These are phyloP conservation scores for Microdochium bolleyi DNA, from an alignment of 2,329 filamentous ascomycete species.

Conservation along the genomic window DNA sequence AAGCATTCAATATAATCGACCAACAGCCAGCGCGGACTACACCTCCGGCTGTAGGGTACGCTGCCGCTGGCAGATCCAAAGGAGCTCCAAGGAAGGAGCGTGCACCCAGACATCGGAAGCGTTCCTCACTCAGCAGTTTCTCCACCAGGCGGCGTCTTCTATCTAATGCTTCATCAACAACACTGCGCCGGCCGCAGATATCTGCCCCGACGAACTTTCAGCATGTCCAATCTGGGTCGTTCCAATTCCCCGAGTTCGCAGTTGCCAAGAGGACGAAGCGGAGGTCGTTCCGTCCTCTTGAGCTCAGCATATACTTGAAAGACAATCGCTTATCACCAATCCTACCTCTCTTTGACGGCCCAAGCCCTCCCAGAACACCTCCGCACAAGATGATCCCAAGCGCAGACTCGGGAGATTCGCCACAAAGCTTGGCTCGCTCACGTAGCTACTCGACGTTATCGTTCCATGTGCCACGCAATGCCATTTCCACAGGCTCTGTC, in stretches of 20 bases:
- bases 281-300: constrained; percentile 42
- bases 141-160: constrained; percentile 37
- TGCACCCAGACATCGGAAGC: constrained; percentile 26
- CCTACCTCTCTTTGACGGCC: constrained; percentile 39
- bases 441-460: constrained; percentile 44
- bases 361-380: constrained; percentile 23
- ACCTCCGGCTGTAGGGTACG: constrained; percentile 16
- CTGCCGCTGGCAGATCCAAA: constrained; percentile 6
- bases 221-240: constrained; percentile 38
- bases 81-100: constrained; percentile 20
- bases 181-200: constrained; percentile 46
- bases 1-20: constrained; percentile 16
- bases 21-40: constrained; percentile 21
- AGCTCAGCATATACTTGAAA: constrained; percentile 45
- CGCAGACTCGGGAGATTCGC: background rate
- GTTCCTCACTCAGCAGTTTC: constrained; percentile 31
- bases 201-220: constrained; percentile 53
- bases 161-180: constrained; percentile 26
- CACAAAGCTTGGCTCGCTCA: constrained; percentile 15
- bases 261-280: constrained; percentile 17
- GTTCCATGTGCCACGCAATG: constrained; percentile 46
- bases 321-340: constrained; percentile 46
- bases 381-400: constrained; percentile 11
- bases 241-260: constrained; percentile 15
- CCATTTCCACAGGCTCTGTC: constrained; percentile 23